These are phyloP conservation scores for Spiromastix sp. DNA, from an alignment of 2,329 filamentous ascomycete species.

Conservation along the genomic window DNA sequence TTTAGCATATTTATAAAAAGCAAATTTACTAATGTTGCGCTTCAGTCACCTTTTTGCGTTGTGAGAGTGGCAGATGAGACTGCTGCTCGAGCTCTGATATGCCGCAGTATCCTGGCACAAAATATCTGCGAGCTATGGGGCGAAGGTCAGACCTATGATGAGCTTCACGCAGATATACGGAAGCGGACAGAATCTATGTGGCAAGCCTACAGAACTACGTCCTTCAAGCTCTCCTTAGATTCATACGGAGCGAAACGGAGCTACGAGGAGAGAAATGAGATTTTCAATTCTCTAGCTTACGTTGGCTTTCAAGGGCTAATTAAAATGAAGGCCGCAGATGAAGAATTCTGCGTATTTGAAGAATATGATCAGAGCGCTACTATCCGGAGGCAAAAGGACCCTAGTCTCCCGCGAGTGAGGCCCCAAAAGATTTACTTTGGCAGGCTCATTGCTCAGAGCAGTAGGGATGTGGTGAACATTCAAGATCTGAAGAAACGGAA, in stretches of 20 bases:
- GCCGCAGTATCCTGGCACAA: slow-evolving; percentile 70
- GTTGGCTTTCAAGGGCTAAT: slow-evolving; percentile 70
- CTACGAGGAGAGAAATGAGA: slow-evolving; percentile 50
- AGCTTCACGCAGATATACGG: slow-evolving; percentile 58
- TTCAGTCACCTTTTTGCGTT: slow-evolving; percentile 79
- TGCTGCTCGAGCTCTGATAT: slow-evolving; percentile 56
- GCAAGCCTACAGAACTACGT: slow-evolving; percentile 50
- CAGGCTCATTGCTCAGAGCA: slow-evolving; percentile 56
- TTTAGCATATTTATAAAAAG: slow-evolving; percentile 5
- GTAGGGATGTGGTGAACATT: slow-evolving; percentile 55
- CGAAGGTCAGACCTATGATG: slow-evolving; percentile 52
- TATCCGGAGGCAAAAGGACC: slow-evolving; percentile 1
- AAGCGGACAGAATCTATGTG: slow-evolving; percentile 53
- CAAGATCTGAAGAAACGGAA: slow-evolving; percentile 87
- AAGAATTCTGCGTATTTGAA: slow-evolving; percentile 73
- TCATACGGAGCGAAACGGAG: slow-evolving; percentile 66
- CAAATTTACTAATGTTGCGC: slow-evolving; percentile 3
- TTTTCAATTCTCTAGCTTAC: slow-evolving; percentile 77
- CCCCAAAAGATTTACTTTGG: slow-evolving; percentile 61
- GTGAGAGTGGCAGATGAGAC: slow-evolving; percentile 56
- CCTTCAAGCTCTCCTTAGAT: slow-evolving; percentile 81
- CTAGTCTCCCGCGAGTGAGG: slow-evolving; percentile 29
- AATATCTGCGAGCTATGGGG: slow-evolving; percentile 89
- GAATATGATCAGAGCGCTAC: slow-evolving; percentile 52
- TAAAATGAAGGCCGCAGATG: slow-evolving; percentile 60